Evolutionary conservation across 495 filamentous ascomycete genomes (phyloP).

Genomic region (Terfezia claveryi): DNA sequence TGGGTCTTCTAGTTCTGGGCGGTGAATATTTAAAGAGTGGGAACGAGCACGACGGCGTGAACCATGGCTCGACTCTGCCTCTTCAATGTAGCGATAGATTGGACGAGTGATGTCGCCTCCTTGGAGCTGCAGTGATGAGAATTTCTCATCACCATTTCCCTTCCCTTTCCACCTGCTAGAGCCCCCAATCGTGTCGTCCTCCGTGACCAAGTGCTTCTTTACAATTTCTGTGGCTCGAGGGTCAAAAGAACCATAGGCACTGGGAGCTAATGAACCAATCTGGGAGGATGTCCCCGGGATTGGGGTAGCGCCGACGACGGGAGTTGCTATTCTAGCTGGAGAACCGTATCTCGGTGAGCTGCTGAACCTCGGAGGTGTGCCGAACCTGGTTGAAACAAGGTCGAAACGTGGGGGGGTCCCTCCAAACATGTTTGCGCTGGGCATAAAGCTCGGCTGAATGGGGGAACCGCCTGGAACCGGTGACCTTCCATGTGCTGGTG

Average conservation of each 20-base stretch:
- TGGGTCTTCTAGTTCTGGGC: constrained; percentile 57
- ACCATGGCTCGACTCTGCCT: constrained; percentile 31
- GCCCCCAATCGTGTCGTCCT: constrained; percentile 20
- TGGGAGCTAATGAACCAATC: constrained; percentile 22
- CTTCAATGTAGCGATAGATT: constrained; percentile 86
- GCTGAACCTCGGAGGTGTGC: background rate
- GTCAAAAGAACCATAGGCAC: constrained; percentile 66
- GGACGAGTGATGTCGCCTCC: constrained; percentile 85
- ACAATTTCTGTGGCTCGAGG: constrained; percentile 48
- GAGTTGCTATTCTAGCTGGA: constrained; percentile 29
- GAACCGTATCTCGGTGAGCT: constrained; percentile 24
- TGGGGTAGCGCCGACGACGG: constrained; percentile 31
- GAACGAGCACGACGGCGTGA: constrained; percentile 34
- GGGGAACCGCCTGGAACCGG: background rate
- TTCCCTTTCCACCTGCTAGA: constrained; percentile 30
- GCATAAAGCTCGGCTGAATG: constrained; percentile 6
- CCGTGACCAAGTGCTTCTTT: constrained; percentile 52
- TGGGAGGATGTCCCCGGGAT: constrained; percentile 22
- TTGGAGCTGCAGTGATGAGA: constrained; percentile 77
- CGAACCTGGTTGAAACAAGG: constrained; percentile 26
- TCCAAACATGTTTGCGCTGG: constrained; percentile 2
- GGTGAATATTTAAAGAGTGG: constrained; percentile 58
- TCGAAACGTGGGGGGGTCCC: constrained; percentile 34
- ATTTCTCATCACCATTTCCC: constrained; percentile 29
- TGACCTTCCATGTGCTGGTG: background rate